Evolutionary conservation across 495 filamentous ascomycete genomes (phyloP), one percentile per base, ranked within the genome.

Genomic region (Aspergillus homomorphus): DNA sequence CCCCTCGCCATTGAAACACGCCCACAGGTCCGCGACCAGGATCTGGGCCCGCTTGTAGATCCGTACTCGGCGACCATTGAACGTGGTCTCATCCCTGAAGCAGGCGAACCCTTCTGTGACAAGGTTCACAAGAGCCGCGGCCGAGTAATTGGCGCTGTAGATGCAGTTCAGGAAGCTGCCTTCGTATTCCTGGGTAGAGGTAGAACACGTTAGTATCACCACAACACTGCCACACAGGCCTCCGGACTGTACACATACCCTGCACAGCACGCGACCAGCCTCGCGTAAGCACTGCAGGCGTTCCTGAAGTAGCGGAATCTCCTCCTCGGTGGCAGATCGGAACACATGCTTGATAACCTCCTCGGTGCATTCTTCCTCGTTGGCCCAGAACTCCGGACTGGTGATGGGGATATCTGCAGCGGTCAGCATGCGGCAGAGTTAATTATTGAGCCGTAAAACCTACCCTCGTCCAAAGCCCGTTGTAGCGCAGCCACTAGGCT

Each of bases 1-100:
- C 21, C 81, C 73, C 59, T 88, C 78, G 30, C 90, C 91, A 49
- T 94, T 83, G 65, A 97, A 96, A 58, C 90, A 93, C 12, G 92
- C 93, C 93, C 93, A 98, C 3, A 96, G 66, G 66, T 99, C 94
- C 44, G 95, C 95, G 18, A 95, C 90, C 15, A 97, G 81, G 54
- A 98, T 98, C 77, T 99, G 94, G 2, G 94, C 92, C 9, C 94
- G 86, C 70, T 98, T 98, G 67, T 93, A 84, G 59, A 99, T 80
- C 19, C 89, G 89, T 3, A 98, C 84, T 19, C 79, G 80, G n/a
- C 82, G 81, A 7, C 84, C 83, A 51, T 92, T 84, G 70, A 91
- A 95, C 12, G 64, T 63, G 43, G 83, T 80, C 63, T 89, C 89
- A 65, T 98, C 94, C 26, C 87, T 79, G 76, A 99, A 96, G 73